phyloP scores from a whole-genome alignment of 345 rosid species.

The Linum tenue region DNA sequence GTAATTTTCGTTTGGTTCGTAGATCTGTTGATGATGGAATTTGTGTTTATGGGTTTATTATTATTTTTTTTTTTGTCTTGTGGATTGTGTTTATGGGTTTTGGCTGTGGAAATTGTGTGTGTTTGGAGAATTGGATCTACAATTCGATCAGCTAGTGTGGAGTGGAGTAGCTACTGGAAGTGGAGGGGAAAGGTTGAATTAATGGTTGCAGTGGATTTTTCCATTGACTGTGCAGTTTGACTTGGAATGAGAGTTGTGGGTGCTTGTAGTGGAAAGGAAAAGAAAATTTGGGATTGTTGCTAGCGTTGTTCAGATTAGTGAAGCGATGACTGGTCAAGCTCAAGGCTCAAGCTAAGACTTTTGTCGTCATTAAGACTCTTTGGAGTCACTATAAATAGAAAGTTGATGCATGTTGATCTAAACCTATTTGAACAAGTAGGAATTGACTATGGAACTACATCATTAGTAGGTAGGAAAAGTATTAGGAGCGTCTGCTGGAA shows the following conservation, averaged over 20 bases:
- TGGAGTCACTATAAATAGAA: neutral
- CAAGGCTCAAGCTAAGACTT: neutral
- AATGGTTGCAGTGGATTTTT: neutral
- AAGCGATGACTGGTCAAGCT: neutral
- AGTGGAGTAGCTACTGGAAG: neutral
- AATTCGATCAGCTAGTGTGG: slow-evolving; percentile 3
- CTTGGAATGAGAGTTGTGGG: neutral
- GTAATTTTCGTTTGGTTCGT: slow-evolving; percentile 6
- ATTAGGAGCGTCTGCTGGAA: neutral
- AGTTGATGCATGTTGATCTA: slow-evolving; percentile 4
- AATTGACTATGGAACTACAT: neutral
- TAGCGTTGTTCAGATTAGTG: neutral
- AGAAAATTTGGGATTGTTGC: too few species aligned
- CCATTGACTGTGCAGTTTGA: neutral
- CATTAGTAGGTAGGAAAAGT: neutral
- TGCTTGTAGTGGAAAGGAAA: too few species aligned
- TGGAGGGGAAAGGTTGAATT: neutral
- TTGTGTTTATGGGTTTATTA: slow-evolving; percentile 9
- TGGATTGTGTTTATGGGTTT: slow-evolving; percentile 11
- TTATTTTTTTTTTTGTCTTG: too few species aligned
- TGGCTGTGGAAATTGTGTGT: slow-evolving; percentile 8
- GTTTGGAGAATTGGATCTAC: slow-evolving; percentile 19
- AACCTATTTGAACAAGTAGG: neutral
- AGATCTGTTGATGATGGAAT: slow-evolving; percentile 25
- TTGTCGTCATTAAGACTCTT: neutral